Percentiles rank a stretch among this genome's conserved stretches.
phyloP scores from a whole-genome alignment of 1,139 yeast genomes.

The Arxiozyma bovina region DNA sequence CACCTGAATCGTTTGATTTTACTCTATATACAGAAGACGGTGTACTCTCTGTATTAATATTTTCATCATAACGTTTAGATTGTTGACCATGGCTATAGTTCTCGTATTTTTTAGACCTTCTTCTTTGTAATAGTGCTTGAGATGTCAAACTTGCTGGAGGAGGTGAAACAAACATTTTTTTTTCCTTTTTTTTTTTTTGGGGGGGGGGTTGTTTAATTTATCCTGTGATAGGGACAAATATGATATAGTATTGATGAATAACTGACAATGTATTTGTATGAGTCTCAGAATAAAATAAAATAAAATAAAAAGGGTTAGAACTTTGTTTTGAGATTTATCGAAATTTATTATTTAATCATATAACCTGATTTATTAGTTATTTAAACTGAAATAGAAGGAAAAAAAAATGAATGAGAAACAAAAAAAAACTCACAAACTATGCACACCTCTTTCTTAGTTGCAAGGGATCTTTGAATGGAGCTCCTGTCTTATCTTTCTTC shows the following conservation, averaged over 20 bases:
- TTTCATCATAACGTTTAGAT: neutral
- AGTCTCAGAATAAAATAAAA: neutral
- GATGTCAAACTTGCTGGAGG: slow-evolving; percentile 26
- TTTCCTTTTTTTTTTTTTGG: neutral
- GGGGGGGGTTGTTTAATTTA: neutral
- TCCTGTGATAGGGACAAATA: neutral
- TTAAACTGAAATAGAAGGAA: too few species aligned
- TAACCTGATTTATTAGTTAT: neutral
- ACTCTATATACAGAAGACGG: neutral
- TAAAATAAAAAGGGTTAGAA: too few species aligned
- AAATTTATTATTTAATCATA: neutral
- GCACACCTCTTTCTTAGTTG: neutral
- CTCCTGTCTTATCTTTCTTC: neutral
- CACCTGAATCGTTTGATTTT: neutral
- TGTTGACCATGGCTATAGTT: slow-evolving; percentile 3
- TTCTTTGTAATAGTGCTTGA: slow-evolving; percentile 18
- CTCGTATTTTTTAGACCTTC: slow-evolving; percentile 11
- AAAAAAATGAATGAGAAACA: too few species aligned
- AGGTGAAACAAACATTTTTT: slow-evolving; percentile 28
- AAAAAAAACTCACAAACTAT: too few species aligned
- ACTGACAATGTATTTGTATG: too few species aligned
- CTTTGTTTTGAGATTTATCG: neutral
- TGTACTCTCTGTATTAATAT: neutral
- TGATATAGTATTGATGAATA: neutral
- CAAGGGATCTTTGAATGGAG: neutral